Evolutionary conservation across 129 eudicot species (phyloP).

Genomic region (Flaveria linearis): DNA sequence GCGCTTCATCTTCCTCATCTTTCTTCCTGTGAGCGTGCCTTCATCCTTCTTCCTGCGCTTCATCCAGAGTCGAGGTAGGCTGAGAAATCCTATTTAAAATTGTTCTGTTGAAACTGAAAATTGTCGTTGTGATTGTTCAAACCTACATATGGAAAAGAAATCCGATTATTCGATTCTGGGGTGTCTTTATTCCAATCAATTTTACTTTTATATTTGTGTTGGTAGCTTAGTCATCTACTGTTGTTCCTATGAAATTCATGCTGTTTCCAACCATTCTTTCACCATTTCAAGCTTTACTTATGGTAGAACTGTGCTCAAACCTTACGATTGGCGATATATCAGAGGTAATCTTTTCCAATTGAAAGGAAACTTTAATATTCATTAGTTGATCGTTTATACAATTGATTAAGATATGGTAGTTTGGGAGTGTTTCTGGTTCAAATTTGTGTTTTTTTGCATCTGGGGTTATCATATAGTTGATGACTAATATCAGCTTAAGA

Average conservation of each 20-base stretch:
- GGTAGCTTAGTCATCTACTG: constrained; percentile 13
- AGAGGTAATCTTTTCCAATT: constrained; percentile 49
- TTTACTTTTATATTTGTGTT: constrained; percentile 23
- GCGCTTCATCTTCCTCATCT: too few species aligned
- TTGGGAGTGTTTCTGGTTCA: background rate
- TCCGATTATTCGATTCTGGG: constrained; percentile 40
- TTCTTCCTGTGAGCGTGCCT: too few species aligned
- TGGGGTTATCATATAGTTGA: constrained; percentile 9
- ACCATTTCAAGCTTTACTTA: constrained; percentile 77
- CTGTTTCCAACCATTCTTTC: constrained; percentile 45
- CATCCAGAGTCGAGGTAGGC: too few species aligned
- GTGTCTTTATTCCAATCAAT: constrained; percentile 43
- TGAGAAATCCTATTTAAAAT: too few species aligned
- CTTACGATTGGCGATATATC: constrained; percentile 88
- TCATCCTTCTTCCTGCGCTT: too few species aligned
- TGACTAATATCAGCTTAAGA: background rate
- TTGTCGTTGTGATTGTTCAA: too few species aligned
- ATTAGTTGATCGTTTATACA: constrained; percentile 5
- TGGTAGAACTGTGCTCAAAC: constrained; percentile 70
- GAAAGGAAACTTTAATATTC: background rate
- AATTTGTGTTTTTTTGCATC: constrained; percentile 18
- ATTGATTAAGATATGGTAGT: background rate
- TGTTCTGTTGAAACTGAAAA: too few species aligned
- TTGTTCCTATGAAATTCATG: constrained; percentile 31
- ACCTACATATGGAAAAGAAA: constrained; percentile 38